phyloP scores from a whole-genome alignment of 2,329 filamentous ascomycete genomes.

The Alternaria solani region DNA sequence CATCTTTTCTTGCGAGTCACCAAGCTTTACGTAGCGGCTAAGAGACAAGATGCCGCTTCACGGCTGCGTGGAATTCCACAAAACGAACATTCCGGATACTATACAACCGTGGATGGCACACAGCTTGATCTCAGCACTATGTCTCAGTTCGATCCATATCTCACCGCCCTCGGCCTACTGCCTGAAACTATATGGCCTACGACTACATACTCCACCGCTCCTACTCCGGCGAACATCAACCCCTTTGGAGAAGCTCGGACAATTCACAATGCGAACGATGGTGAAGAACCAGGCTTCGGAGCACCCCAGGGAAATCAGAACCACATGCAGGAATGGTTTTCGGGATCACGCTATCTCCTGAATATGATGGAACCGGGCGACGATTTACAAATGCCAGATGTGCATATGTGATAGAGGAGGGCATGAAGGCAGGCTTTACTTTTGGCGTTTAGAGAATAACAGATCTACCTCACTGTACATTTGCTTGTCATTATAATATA shows the following conservation, averaged over 20 bases:
- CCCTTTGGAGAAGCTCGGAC: conserved; percentile 11
- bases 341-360: conserved; percentile 70
- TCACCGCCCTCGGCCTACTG: conserved; percentile 70
- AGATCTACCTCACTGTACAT: not conserved
- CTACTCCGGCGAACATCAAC: conserved; percentile 14
- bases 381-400: conserved; percentile 54
- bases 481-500: not conserved
- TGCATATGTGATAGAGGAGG: conserved; percentile 17
- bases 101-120: conserved; percentile 19
- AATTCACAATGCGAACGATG: not conserved
- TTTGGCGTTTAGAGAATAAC: not conserved
- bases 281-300: conserved; percentile 13
- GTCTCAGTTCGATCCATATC: conserved; percentile 67
- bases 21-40: conserved; percentile 68
- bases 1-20: conserved; percentile 69
- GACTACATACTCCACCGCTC: conserved; percentile 14
- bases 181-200: conserved; percentile 47
- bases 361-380: conserved; percentile 66
- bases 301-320: conserved; percentile 49
- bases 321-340: conserved; percentile 69
- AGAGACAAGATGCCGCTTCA: conserved; percentile 52
- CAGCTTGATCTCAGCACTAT: conserved; percentile 37
- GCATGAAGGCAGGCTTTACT: not conserved
- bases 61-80: conserved; percentile 10
- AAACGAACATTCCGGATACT: conserved; percentile 19